Percentiles rank a stretch among this genome's conserved stretches.
Evolutionary conservation across 1,139 yeast species (phyloP).

Genomic region (Geotrichum europaeum): DNA sequence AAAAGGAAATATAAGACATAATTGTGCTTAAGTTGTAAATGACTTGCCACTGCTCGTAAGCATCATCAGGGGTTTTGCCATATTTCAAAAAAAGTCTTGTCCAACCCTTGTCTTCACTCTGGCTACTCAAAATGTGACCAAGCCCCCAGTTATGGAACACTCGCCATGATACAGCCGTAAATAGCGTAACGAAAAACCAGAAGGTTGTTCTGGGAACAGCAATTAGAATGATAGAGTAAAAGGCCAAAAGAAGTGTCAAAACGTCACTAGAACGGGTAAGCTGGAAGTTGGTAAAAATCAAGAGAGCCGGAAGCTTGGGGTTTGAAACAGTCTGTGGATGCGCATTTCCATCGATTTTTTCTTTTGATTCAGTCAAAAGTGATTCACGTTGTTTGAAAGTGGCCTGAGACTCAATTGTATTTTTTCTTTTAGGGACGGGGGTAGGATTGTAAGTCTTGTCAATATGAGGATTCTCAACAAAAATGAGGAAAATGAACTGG

Average conservation of each 20-base stretch:
- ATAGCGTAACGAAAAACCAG: conserved; percentile 39
- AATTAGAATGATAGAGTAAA: conserved; percentile 46
- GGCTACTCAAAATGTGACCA: conserved; percentile 50
- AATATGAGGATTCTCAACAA: conserved; percentile 83
- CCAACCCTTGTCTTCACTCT: conserved; percentile 58
- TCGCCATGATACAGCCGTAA: conserved; percentile 47
- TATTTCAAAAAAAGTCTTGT: conserved; percentile 62
- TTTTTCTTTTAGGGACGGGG: conserved; percentile 28
- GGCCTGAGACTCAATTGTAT: conserved; percentile 14
- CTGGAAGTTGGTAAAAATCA: conserved; percentile 57
- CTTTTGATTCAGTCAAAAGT: not conserved
- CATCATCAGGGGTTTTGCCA: conserved; percentile 61
- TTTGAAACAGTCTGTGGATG: conserved; percentile 1
- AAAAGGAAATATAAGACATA: conserved; percentile 39
- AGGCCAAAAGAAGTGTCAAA: conserved; percentile 45
- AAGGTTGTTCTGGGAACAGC: conserved; percentile 33
- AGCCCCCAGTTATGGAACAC: conserved; percentile 49
- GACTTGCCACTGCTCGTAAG: conserved; percentile 73
- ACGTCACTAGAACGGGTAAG: conserved; percentile 61
- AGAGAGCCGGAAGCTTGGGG: conserved; percentile 43
- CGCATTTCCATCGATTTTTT: not conserved
- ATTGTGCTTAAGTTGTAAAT: conserved; percentile 51
- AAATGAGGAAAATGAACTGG: conserved; percentile 71
- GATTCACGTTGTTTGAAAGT: conserved; percentile 11
- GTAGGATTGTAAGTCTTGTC: conserved; percentile 59